Percentiles rank a stretch among this genome's conserved stretches.
These are phyloP conservation scores for Tulasnella sp. DNA, from an alignment of 768 basidiomycete species.

Conservation along the genomic window DNA sequence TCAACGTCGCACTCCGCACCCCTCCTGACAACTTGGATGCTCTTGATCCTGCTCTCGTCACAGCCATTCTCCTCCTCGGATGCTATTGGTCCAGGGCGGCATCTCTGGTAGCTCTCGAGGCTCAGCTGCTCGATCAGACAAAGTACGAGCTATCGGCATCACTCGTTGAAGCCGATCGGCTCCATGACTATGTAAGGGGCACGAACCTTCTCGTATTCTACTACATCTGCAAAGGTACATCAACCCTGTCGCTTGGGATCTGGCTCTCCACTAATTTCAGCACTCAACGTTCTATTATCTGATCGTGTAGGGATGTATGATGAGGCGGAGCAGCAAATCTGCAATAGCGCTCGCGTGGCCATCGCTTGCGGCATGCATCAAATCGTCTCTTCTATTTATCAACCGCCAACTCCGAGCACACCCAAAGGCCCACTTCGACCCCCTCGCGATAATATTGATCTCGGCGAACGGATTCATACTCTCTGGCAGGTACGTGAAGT, in stretches of 20 bases:
- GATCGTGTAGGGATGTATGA: background rate
- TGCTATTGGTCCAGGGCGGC: constrained; percentile 12
- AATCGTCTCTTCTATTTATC: constrained; percentile 13
- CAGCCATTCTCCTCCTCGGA: constrained; percentile 14
- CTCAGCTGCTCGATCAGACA: background rate
- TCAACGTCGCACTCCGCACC: constrained; percentile 6
- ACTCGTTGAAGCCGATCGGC: constrained; percentile 4
- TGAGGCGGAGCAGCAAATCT: constrained; percentile 8
- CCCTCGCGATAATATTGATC: constrained; percentile 5
- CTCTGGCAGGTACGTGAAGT: constrained; percentile 9
- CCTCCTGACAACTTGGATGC: background rate
- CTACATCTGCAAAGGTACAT: constrained; percentile 12
- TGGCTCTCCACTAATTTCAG: background rate
- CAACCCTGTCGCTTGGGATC: background rate
- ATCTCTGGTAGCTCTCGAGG: background rate
- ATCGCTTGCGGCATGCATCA: constrained; percentile 52
- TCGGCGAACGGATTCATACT: constrained; percentile 13
- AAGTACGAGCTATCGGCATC: background rate
- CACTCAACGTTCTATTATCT: no score
- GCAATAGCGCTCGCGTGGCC: constrained; percentile 30
- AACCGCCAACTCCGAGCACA: background rate
- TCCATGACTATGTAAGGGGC: constrained; percentile 10
- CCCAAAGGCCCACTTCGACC: background rate
- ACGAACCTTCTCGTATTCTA: constrained; percentile 12
- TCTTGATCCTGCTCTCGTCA: constrained; percentile 11